Conservation (phyloP, 1,284 basidiomycete genomes). For the Xerocomus cyaneibrunnescens region DNA sequence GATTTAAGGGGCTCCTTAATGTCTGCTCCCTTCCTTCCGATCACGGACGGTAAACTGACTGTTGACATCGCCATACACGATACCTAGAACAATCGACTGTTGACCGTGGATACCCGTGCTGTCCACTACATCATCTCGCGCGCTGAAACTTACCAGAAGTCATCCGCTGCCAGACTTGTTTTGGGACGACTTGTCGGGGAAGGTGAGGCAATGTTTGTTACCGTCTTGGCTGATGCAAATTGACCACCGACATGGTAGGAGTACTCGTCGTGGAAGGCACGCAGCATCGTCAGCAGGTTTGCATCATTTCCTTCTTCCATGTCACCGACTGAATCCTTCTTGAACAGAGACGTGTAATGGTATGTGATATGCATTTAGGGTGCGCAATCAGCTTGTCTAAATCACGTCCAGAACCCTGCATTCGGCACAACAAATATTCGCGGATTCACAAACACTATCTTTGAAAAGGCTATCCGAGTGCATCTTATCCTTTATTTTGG, state of each 20-base stretch:
- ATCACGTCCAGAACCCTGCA: slow-evolving; percentile 49
- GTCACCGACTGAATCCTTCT: not conserved
- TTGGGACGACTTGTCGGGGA: slow-evolving; percentile 32
- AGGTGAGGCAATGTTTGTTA: slow-evolving; percentile 14
- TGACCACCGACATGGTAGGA: slow-evolving; percentile 4
- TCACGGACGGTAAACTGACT: not conserved
- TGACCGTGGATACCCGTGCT: slow-evolving; percentile 37
- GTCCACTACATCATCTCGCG: slow-evolving; percentile 40
- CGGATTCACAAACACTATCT: slow-evolving; percentile 52
- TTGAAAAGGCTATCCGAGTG: slow-evolving; percentile 52
- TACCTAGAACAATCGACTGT: slow-evolving; percentile 23
- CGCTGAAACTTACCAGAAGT: slow-evolving; percentile 36
- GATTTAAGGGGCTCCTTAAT: slow-evolving; percentile 38
- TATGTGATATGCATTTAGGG: not conserved
- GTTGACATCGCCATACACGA: not conserved
- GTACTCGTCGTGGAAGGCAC: slow-evolving; percentile 25
- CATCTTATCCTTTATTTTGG: not conserved
- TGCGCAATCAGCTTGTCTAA: not conserved
- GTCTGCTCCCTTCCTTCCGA: not conserved
- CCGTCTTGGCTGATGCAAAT: not conserved
- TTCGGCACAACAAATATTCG: slow-evolving; percentile 55
- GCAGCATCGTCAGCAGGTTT: slow-evolving; percentile 29
- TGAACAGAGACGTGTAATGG: slow-evolving; percentile 24
- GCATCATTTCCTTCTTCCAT: not conserved
- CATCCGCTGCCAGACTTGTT: slow-evolving; percentile 18